Base-by-base conservation (phyloP, 2,329 filamentous ascomycete species). In the Colletotrichum magnum region DNA sequence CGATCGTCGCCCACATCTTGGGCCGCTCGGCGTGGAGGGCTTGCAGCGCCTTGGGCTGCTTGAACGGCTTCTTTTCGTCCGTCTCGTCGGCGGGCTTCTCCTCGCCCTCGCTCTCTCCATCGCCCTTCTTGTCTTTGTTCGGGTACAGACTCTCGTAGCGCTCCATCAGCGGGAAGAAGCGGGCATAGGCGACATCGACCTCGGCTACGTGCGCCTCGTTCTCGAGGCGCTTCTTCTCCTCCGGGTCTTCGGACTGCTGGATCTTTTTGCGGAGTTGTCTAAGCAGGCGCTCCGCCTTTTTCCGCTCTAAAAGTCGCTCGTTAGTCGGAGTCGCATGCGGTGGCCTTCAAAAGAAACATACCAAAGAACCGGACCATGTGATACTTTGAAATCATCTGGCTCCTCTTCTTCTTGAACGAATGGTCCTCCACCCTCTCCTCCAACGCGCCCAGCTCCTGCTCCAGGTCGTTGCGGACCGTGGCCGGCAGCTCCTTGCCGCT, bases 311-410 rank as follows among this genome's bases (percentile, higher is more conserved):
- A 41, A 28, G 24, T 16, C 2, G 15, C 41, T 32, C 10, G 21
- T 47, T 16, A 62, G 57, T 28, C 18, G 45, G 15, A 41, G 41
- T 15, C 41, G 16, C 41, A 43, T 43, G 13, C 41, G 1, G 41
- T 15, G 15, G 41, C 16, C 13, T 15, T 51, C 3, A 7, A 32
- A 12, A 10, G 3, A 3, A 5, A 75, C 86, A 59, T 84, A 93
- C 93, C 93, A 79, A 95, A 95, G 78, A 96, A 96, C 32, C 93
- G 86, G 58, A 95, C 89, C 88, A 94, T 95, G 78, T 95, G 93
- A 75, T 94, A 96, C 78, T 91, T 92, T 58, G 85, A 85, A 71
- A 95, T 94, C 88, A 95, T 93, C 68, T 89, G 86, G 74, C 86
- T 86, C 73, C 89, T 86, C 76, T 85, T 86, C 80, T 89, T 90